A percentile compares a stretch with the other conserved stretches of the same genome.
phyloP scores from a whole-genome alignment of 1,284 basidiomycete species.

The Austroboletus niveus region DNA sequence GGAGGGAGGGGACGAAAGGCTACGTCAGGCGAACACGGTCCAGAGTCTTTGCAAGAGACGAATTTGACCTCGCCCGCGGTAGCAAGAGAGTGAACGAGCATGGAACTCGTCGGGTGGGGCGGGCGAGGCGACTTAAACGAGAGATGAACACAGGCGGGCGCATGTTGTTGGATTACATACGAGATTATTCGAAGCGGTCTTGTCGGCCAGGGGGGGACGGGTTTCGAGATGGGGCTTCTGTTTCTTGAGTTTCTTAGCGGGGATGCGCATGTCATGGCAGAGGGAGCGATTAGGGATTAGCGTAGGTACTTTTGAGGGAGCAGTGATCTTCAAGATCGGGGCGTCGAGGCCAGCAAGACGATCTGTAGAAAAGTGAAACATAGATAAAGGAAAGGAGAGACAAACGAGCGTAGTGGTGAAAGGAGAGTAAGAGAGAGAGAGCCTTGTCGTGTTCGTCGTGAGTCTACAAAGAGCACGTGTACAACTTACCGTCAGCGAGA shows the following conservation, averaged over 20 bases:
- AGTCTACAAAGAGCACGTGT: conserved; percentile 10
- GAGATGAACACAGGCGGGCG: conserved; percentile 11
- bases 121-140: conserved; percentile 16
- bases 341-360: conserved; percentile 43
- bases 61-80: conserved; percentile 14
- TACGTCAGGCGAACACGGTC: conserved; percentile 14
- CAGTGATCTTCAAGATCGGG: conserved; percentile 37
- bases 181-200: conserved; percentile 23
- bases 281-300: conserved; percentile 24
- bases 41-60: conserved; percentile 4
- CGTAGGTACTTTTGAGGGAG: conserved; percentile 28
- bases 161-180: conserved; percentile 31
- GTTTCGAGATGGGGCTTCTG: conserved; percentile 14
- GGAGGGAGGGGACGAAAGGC: conserved; percentile 33
- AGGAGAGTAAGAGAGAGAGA: conserved; percentile 1
- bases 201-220: conserved; percentile 29
- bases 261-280: conserved; percentile 16
- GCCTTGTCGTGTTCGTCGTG: conserved; percentile 13
- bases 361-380: conserved; percentile 36
- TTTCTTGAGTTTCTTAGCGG: conserved; percentile 24
- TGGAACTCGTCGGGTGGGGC: conserved; percentile 14
- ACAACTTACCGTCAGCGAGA: neutral
- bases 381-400: conserved; percentile 6
- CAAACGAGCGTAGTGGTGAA: conserved; percentile 13
- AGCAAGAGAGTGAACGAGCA: conserved; percentile 15